A percentile compares a stretch with the other conserved stretches of the same genome.
phyloP scores from a whole-genome alignment of 495 filamentous ascomycete species.

The Chaetomium cochliodes region DNA sequence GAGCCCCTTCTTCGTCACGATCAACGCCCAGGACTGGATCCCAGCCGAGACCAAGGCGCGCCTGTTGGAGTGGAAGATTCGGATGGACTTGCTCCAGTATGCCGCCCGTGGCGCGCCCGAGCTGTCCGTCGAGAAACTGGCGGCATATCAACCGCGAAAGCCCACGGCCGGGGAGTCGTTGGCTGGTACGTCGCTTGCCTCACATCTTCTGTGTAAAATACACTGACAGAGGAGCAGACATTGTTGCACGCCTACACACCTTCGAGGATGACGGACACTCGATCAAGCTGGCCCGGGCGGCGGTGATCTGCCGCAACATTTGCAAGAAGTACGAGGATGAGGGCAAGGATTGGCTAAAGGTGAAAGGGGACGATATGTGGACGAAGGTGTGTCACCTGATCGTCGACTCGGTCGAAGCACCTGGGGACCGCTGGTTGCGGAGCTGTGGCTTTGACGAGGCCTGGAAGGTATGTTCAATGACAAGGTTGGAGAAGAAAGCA shows the following conservation, averaged over 20 bases:
- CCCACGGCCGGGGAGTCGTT: not conserved
- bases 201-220: constrained; percentile 6
- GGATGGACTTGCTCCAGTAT: constrained; percentile 67
- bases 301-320: constrained; percentile 46
- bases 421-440: constrained; percentile 52
- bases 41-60: constrained; percentile 54
- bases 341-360: constrained; percentile 47
- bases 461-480: constrained; percentile 46
- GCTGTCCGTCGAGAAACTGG: constrained; percentile 55
- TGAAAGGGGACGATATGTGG: constrained; percentile 69
- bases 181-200: constrained; percentile 2
- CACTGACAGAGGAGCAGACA: constrained; percentile 28
- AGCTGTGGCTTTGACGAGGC: constrained; percentile 57
- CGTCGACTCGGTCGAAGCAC: constrained; percentile 54
- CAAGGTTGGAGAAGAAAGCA: not conserved
- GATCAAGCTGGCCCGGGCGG: constrained; percentile 68
- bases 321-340: constrained; percentile 38
- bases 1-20: constrained; percentile 39
- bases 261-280: constrained; percentile 76
- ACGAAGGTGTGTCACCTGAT: constrained; percentile 64
- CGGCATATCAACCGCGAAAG: constrained; percentile 49
- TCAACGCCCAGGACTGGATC: constrained; percentile 45
- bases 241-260: constrained; percentile 55
- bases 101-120: constrained; percentile 57
- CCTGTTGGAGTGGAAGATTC: constrained; percentile 72